Base-by-base conservation (phyloP, 2,329 filamentous ascomycete species). In the Pseudogymnoascus pannorum region DNA sequence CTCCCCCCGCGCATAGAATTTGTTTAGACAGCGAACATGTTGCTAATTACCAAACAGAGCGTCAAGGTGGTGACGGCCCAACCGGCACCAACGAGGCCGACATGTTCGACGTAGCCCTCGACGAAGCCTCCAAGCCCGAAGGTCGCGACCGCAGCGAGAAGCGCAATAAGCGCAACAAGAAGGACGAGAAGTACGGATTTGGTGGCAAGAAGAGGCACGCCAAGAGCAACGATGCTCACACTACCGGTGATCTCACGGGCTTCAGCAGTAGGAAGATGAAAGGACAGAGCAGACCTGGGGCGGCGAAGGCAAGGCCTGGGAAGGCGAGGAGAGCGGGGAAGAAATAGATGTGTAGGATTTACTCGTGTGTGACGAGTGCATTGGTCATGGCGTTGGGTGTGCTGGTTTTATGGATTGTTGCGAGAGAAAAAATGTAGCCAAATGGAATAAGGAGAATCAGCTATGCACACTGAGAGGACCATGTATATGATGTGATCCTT, bases 171-270 rank as follows among this genome's bases (percentile, higher is more conserved):
- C 87, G 94, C 64, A 84, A 89, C 73, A 96, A 96, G 86, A 96
- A 95, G 80, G 87, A 99, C 73, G 83, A 89, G 67, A 97, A 96
- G 78, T 97, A 87, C 74, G 94, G 94, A 22, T 96, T 93, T 71
- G 94, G 94, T 64, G 94, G 94, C 69, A 97, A 96, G 85, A 99
- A 99, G 82, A 82, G 88, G 61, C 87, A 92, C 73, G 77, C 82
- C 61, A 99, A 99, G 84, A 96, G 92, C 64, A 91, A 91, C 68
- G 92, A 97, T 75, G 92, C 92, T 57, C 73, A 82, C 64, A 95
- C 90, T 66, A 92, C 87, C 54, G 87, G 85, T 64, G 94, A 99
- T 74, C 77, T 95, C 68, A 85, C 85, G 64, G 85, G 84, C 1
- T 97, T 95, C 78, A 92, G 87, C 60, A 82, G 81, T 36, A 91